A percentile compares a stretch with the other conserved stretches of the same genome.
These are phyloP conservation scores for Rhizopogon vinicolor DNA, from an alignment of 768 basidiomycete species.

Conservation along the genomic window DNA sequence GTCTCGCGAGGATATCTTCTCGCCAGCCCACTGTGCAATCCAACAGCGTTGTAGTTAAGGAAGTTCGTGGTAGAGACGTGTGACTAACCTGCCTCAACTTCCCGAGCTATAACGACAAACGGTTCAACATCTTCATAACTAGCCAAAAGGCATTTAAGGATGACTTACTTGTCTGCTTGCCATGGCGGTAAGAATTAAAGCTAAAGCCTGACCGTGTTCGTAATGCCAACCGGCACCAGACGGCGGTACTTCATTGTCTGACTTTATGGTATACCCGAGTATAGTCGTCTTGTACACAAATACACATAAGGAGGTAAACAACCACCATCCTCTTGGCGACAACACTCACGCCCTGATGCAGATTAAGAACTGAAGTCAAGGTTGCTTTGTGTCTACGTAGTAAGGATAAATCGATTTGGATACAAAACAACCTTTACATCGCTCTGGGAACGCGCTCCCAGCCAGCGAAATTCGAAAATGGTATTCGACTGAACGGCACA, in stretches of 20 bases:
- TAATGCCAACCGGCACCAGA: background rate
- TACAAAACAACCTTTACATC: too few species aligned
- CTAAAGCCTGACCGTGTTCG: background rate
- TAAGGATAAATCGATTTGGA: too few species aligned
- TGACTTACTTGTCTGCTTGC: slow-evolving; percentile 59
- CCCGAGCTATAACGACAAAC: slow-evolving; percentile 48
- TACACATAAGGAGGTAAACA: too few species aligned
- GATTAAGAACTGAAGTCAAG: too few species aligned
- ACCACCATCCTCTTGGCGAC: too few species aligned
- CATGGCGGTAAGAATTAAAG: slow-evolving; percentile 33
- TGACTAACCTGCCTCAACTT: slow-evolving; percentile 67
- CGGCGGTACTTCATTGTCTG: background rate
- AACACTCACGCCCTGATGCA: too few species aligned
- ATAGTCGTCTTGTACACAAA: too few species aligned
- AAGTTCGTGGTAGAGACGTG: slow-evolving; percentile 2
- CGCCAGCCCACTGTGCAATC: slow-evolving; percentile 75
- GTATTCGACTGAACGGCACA: too few species aligned
- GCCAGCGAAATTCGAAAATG: too few species aligned
- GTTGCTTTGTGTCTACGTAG: too few species aligned
- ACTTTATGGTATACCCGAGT: too few species aligned
- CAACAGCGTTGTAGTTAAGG: slow-evolving; percentile 7
- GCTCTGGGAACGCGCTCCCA: too few species aligned
- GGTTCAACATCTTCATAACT: background rate
- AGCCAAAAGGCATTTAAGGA: background rate
- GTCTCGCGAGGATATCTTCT: slow-evolving; percentile 81